Percentiles rank a stretch among this genome's conserved stretches.
Conservation (phyloP, 176 grass and related monocot species). For the Carex littledalei region DNA sequence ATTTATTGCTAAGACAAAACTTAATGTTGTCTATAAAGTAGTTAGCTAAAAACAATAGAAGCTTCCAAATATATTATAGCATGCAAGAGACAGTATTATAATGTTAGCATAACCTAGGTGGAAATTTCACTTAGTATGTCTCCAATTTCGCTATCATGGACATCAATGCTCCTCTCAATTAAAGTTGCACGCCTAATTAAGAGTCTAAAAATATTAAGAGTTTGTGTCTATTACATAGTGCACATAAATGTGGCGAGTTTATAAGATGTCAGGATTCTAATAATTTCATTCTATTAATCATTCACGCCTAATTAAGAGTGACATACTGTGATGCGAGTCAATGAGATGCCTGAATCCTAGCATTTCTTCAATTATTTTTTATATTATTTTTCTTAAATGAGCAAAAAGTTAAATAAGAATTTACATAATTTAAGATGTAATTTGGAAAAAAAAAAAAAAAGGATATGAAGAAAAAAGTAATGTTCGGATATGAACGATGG, state of each 20-base stretch:
- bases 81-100: neutral
- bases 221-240: neutral
- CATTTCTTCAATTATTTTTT: neutral
- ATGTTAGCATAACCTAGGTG: neutral
- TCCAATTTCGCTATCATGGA: neutral
- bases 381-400: neutral
- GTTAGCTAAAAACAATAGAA: neutral
- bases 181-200: slow-evolving; percentile 16
- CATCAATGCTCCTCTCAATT: slow-evolving; percentile 6
- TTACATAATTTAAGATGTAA: no score
- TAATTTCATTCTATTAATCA: no score
- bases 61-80: neutral
- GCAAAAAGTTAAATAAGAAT: neutral
- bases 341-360: neutral
- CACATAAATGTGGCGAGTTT: neutral
- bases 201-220: neutral
- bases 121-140: slow-evolving; percentile 1
- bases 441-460: no score
- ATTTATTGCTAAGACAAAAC: neutral
- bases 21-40: neutral
- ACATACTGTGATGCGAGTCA: neutral
- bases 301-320: no score
- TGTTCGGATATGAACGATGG: no score
- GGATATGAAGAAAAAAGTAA: no score
- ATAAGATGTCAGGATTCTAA: no score